Evolutionary conservation across 306 rosid genomes (phyloP).

Genomic region (Alnus rubra): DNA sequence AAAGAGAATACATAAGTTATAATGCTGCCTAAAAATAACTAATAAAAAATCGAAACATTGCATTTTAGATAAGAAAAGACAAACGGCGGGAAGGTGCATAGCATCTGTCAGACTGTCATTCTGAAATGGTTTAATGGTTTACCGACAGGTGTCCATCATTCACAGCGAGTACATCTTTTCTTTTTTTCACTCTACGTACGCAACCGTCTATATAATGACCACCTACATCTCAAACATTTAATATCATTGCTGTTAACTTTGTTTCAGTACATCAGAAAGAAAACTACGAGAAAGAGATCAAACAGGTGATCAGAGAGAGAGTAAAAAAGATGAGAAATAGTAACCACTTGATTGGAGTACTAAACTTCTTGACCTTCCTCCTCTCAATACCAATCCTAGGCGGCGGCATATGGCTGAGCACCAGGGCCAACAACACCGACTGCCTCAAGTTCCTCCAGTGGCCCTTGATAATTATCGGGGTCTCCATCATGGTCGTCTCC

Average conservation of each 20-base stretch:
- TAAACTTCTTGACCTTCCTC: conserved; percentile 83
- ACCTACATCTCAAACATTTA: neutral
- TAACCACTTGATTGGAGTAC: conserved; percentile 71
- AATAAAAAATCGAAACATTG: too few species aligned
- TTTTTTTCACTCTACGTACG: neutral
- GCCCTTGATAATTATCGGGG: conserved; percentile 80
- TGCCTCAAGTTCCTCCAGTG: conserved; percentile 94
- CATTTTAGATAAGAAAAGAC: too few species aligned
- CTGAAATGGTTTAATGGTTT: too few species aligned
- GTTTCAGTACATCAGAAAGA: neutral
- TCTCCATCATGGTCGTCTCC: conserved; percentile 66
- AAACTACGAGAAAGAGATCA: neutral
- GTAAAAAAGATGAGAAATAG: conserved; percentile 55
- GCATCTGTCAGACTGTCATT: too few species aligned
- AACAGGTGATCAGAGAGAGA: neutral
- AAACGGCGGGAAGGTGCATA: too few species aligned
- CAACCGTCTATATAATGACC: neutral
- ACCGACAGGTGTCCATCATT: conserved; percentile 13
- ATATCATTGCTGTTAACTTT: neutral
- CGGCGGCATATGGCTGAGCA: conserved; percentile 92
- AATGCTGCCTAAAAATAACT: too few species aligned
- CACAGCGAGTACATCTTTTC: conserved; percentile 20
- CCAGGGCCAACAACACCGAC: conserved; percentile 89
- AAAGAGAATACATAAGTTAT: too few species aligned
- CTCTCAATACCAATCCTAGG: conserved; percentile 86